A percentile compares a stretch with the other conserved stretches of the same genome.
phyloP scores from a whole-genome alignment of 1,284 basidiomycete species.

The Ceratobasidium sp. region DNA sequence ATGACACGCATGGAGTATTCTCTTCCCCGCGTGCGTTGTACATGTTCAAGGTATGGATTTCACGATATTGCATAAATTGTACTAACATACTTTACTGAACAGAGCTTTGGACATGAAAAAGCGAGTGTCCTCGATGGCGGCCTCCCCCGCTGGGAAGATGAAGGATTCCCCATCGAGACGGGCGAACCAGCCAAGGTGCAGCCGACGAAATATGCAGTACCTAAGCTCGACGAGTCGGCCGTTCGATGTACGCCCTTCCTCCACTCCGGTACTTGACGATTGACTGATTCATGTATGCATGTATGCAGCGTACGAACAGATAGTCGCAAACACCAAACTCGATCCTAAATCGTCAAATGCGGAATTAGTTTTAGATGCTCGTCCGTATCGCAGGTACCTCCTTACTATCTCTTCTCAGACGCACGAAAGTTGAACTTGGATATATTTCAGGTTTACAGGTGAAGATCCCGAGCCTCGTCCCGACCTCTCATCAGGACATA shows the following conservation, averaged over 20 bases:
- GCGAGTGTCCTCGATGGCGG: conserved; percentile 92
- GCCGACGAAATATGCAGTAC: conserved; percentile 59
- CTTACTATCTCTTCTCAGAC: background rate
- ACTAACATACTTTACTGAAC: conserved; percentile 1
- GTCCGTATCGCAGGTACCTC: conserved; percentile 76
- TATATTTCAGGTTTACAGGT: conserved; percentile 73
- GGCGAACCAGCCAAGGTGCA: conserved; percentile 51
- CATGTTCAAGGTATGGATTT: conserved; percentile 75
- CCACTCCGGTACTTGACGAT: conserved; percentile 45
- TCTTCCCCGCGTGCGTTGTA: conserved; percentile 90
- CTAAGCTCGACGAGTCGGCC: conserved; percentile 61
- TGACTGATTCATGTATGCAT: conserved; percentile 23
- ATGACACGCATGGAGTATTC: conserved; percentile 89
- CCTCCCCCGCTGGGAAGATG: conserved; percentile 82
- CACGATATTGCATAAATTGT: background rate
- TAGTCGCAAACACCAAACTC: conserved; percentile 75
- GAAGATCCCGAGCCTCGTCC: conserved; percentile 89
- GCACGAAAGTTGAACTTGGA: background rate
- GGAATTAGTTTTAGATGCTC: conserved; percentile 88
- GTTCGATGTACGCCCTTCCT: conserved; percentile 67
- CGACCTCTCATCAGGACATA: conserved; percentile 90
- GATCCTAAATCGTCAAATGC: conserved; percentile 61
- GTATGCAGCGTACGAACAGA: conserved; percentile 79
- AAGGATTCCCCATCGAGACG: conserved; percentile 72
- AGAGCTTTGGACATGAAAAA: conserved; percentile 82